Conservation (phyloP, 228 moss, liverwort and hornwort species). For the Sphagnum fallax region DNA sequence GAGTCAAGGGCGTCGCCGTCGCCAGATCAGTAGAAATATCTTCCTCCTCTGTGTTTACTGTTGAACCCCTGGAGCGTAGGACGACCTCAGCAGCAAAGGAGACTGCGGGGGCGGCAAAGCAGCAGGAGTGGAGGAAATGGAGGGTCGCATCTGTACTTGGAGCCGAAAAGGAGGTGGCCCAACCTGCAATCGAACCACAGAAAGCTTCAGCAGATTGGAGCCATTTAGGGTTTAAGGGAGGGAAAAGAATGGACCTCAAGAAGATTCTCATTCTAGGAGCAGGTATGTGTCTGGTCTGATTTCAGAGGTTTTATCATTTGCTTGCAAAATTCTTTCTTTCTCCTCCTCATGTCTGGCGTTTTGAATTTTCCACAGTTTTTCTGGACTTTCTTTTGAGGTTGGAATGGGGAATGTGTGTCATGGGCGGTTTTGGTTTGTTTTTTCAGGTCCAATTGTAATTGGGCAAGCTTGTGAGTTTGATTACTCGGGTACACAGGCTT, state of each 20-base stretch:
- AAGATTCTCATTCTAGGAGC: constrained; percentile 84
- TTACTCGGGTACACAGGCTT: constrained; percentile 99
- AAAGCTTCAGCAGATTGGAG: constrained; percentile 50
- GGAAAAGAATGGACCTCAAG: constrained; percentile 88
- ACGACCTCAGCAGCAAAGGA: no score
- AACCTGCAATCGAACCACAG: constrained; percentile 12
- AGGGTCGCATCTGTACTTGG: constrained; percentile 70
- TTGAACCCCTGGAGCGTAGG: no score
- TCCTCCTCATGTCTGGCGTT: neutral
- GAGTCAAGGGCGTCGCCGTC: no score
- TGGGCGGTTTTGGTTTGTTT: constrained; percentile 8
- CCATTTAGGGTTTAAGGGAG: constrained; percentile 50
- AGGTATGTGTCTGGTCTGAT: constrained; percentile 14
- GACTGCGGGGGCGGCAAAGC: constrained; percentile 10
- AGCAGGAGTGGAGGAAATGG: constrained; percentile 35
- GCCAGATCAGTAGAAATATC: no score
- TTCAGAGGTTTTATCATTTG: neutral
- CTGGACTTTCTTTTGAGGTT: neutral
- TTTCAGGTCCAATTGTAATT: constrained; percentile 86
- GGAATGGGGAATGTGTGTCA: neutral
- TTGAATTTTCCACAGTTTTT: neutral
- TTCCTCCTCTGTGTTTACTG: no score
- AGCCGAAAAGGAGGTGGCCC: constrained; percentile 44
- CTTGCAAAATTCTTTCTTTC: neutral
- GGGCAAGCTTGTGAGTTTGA: constrained; percentile 99